Evolutionary conservation across 148 eudicot species (phyloP).

Genomic region (Simmondsia chinensis): DNA sequence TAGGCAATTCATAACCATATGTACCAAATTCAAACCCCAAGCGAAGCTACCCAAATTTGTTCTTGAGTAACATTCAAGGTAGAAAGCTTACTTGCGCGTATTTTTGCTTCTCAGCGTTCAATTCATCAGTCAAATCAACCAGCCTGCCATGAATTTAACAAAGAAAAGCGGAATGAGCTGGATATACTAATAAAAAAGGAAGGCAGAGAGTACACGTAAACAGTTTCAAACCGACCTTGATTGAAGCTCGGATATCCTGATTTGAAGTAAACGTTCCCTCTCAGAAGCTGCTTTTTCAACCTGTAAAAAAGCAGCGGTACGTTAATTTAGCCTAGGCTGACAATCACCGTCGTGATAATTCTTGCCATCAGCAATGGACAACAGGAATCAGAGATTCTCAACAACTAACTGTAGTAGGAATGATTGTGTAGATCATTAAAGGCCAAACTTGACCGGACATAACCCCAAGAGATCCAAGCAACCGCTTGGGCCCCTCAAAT

Average conservation of each 20-base stretch:
- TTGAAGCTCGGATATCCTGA: constrained; percentile 82
- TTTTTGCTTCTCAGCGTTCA: constrained; percentile 66
- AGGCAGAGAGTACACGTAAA: not conserved
- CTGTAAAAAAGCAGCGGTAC: constrained; percentile 28
- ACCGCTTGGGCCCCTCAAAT: no score
- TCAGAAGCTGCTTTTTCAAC: constrained; percentile 62
- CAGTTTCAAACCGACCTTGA: constrained; percentile 42
- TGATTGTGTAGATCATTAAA: no score
- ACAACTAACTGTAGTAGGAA: no score
- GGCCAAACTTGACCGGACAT: no score
- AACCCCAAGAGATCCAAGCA: no score
- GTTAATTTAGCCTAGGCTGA: constrained; percentile 1
- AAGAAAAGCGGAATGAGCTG: not conserved
- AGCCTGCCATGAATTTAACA: constrained; percentile 37
- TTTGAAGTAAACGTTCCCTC: constrained; percentile 61
- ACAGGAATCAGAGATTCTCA: not conserved
- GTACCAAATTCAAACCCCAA: no score
- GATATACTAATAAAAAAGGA: not conserved
- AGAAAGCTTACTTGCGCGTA: constrained; percentile 49
- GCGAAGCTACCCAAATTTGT: no score
- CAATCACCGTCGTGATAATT: no score
- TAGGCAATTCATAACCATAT: no score
- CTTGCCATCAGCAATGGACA: not conserved
- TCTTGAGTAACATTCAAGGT: no score
- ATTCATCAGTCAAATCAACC: constrained; percentile 69